Conservation (phyloP, 495 filamentous ascomycete genomes). For the Penicillium macrosclerotiorum region DNA sequence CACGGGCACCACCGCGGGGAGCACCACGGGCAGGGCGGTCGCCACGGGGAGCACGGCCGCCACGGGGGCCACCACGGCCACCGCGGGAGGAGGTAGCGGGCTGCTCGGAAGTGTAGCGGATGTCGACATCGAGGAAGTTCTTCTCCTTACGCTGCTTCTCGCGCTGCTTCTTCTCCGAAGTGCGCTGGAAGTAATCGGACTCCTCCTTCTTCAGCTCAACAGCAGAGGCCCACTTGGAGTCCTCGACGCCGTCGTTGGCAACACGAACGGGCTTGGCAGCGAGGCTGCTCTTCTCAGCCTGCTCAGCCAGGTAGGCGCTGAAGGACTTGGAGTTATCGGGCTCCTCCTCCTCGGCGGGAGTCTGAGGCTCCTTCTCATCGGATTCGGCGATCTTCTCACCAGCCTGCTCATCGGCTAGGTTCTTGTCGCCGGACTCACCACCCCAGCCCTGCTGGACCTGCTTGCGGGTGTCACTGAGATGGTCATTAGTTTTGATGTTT, state of each 20-base stretch:
- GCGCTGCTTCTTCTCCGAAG: conserved; percentile 77
- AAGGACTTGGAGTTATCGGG: conserved; percentile 89
- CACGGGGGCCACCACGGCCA: conserved; percentile 50
- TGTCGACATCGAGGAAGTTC: conserved; percentile 81
- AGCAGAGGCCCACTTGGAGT: conserved; percentile 83
- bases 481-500: conserved; percentile 7
- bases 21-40: conserved; percentile 38
- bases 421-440: conserved; percentile 69
- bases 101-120: conserved; percentile 70
- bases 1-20: conserved; percentile 28
- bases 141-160: conserved; percentile 91
- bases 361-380: conserved; percentile 66
- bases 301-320: conserved; percentile 83
- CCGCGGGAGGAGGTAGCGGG: conserved; percentile 41
- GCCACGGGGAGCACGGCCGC: conserved; percentile 35
- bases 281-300: conserved; percentile 75
- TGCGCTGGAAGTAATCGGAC: conserved; percentile 74
- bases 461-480: conserved; percentile 79
- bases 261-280: conserved; percentile 71
- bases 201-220: conserved; percentile 71
- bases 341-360: conserved; percentile 56
- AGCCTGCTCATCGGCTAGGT: conserved; percentile 84
- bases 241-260: conserved; percentile 83
- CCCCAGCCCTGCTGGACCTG: conserved; percentile 91
- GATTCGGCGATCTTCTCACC: conserved; percentile 81